phyloP scores from a whole-genome alignment of 164 flowering plant genomes.

The Taxillus chinensis region DNA sequence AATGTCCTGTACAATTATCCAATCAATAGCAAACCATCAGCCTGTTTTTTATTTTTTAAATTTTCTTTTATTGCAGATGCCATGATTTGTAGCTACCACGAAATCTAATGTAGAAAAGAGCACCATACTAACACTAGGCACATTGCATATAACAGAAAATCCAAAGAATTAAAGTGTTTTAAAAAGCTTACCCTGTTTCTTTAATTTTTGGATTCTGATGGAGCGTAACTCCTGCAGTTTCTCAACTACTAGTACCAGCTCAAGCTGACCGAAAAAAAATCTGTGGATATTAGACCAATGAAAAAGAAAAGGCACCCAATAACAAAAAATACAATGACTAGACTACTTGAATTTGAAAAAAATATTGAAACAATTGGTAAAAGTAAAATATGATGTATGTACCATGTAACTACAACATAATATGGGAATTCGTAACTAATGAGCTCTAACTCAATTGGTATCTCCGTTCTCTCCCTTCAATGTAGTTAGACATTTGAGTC shows the following conservation, averaged over 20 bases:
- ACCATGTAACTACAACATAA: too few relatives aligned
- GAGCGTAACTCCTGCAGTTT: constrained; percentile 88
- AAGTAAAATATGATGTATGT: too few relatives aligned
- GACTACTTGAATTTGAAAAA: too few relatives aligned
- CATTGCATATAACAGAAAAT: too few relatives aligned
- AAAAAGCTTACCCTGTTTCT: constrained; percentile 60
- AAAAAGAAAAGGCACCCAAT: constrained; percentile 1
- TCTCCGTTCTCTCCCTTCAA: too few relatives aligned
- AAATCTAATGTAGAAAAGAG: too few relatives aligned
- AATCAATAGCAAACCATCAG: background rate
- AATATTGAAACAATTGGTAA: too few relatives aligned
- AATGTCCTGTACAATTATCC: constrained; percentile 55
- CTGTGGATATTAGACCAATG: constrained; percentile 7
- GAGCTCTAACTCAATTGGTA: too few relatives aligned
- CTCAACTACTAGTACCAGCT: constrained; percentile 77
- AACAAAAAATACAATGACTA: background rate
- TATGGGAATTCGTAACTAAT: too few relatives aligned
- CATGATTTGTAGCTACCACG: too few relatives aligned
- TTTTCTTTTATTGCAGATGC: background rate
- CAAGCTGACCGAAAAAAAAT: constrained; percentile 51
- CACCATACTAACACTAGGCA: too few relatives aligned
- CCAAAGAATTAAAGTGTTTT: background rate
- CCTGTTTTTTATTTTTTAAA: background rate
- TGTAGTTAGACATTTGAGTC: too few relatives aligned
- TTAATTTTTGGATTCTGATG: constrained; percentile 72